Evolutionary conservation across 345 rosid genomes (phyloP).

Genomic region (Pistacia integerrima): DNA sequence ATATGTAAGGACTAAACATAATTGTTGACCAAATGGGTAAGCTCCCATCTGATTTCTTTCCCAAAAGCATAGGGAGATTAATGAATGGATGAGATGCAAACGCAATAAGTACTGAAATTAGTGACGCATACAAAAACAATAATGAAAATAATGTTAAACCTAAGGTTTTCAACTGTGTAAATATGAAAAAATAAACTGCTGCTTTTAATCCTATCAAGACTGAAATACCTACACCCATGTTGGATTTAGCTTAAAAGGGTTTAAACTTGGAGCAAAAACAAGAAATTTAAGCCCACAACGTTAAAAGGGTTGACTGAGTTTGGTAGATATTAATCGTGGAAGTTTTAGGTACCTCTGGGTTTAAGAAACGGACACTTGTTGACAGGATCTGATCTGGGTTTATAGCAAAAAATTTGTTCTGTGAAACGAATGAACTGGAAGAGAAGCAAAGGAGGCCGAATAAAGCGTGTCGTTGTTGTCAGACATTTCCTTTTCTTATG

Average conservation of each 20-base stretch:
- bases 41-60: conserved; percentile 61
- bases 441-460: background rate
- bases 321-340: background rate
- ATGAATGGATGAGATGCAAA: conserved; percentile 49
- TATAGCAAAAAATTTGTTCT: no score
- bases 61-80: conserved; percentile 55
- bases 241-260: background rate
- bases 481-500: background rate
- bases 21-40: conserved; percentile 60
- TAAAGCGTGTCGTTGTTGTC: background rate
- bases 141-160: conserved; percentile 38
- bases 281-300: background rate
- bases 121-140: conserved; percentile 55
- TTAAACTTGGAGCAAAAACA: background rate
- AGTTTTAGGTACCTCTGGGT: background rate
- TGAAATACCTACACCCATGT: conserved; percentile 63
- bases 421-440: background rate
- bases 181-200: conserved; percentile 32
- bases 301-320: background rate
- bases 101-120: conserved; percentile 40
- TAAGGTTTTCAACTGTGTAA: conserved; percentile 26
- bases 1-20: conserved; percentile 60
- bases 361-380: background rate
- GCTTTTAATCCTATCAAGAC: conserved; percentile 44
- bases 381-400: background rate